Percentiles rank a stretch among this genome's conserved stretches.
These are phyloP conservation scores for Aspergillus nidulans DNA, from an alignment of 495 filamentous ascomycete species.

Conservation along the genomic window DNA sequence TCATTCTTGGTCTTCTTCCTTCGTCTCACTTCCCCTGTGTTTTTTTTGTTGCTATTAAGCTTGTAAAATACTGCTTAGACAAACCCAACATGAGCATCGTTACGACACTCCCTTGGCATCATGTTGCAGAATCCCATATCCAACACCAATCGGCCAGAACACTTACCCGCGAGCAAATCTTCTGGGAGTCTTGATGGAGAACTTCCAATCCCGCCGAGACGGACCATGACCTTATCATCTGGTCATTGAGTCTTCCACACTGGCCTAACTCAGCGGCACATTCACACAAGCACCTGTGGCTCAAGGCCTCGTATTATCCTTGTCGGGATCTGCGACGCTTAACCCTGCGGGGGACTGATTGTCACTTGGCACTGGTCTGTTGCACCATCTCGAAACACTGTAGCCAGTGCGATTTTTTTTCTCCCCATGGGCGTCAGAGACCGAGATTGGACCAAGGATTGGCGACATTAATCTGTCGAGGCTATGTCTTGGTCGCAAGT, in stretches of 20 bases:
- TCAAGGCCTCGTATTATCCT: conserved; percentile 2
- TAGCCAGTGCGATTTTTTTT: background rate
- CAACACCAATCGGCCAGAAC: background rate
- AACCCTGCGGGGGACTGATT: background rate
- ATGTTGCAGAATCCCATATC: background rate
- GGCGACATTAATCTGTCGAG: too few species aligned
- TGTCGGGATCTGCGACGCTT: background rate
- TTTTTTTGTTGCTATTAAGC: background rate
- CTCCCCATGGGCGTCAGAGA: background rate
- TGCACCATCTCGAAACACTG: background rate
- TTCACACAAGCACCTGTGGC: background rate
- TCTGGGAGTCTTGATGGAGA: too few species aligned
- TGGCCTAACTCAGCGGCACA: background rate
- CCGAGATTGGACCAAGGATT: background rate
- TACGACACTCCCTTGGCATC: background rate
- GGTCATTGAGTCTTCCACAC: background rate
- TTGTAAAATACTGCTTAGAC: background rate
- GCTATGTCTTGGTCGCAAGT: too few species aligned
- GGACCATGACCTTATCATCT: background rate
- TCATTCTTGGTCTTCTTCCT: background rate
- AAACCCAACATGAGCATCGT: background rate
- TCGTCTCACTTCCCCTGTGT: background rate
- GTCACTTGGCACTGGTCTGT: background rate
- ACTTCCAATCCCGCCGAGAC: background rate
- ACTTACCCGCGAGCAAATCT: background rate